Conservation (phyloP, 2,329 filamentous ascomycete genomes). For the Colletotrichum sublineola region DNA sequence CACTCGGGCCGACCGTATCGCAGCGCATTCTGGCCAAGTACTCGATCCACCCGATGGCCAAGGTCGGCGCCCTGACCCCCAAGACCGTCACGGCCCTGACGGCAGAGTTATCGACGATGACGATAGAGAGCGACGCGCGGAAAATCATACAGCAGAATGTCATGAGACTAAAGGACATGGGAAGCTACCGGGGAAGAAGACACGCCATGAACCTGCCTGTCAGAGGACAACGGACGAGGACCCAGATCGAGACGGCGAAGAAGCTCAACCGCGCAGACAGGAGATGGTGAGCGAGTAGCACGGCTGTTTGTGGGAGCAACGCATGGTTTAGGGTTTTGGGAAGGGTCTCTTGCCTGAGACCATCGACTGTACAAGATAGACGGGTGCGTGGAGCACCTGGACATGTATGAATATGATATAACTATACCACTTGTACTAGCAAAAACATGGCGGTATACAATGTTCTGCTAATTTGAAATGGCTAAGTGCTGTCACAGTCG, state of each 20-base stretch:
- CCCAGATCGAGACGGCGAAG: slow-evolving; percentile 73
- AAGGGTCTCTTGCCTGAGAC: slow-evolving; percentile 9
- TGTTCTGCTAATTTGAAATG: neutral
- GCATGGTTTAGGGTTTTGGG: slow-evolving; percentile 13
- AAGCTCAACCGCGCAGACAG: slow-evolving; percentile 73
- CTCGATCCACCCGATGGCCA: slow-evolving; percentile 86
- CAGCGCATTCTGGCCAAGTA: slow-evolving; percentile 87
- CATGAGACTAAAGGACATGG: slow-evolving; percentile 87
- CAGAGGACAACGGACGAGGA: slow-evolving; percentile 89
- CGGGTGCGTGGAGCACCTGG: slow-evolving; percentile 12
- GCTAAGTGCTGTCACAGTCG: neutral
- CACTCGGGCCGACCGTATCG: slow-evolving; percentile 79
- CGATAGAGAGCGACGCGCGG: slow-evolving; percentile 89
- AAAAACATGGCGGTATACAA: neutral
- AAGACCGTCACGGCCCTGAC: slow-evolving; percentile 86
- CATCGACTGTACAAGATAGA: slow-evolving; percentile 47
- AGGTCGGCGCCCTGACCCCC: slow-evolving; percentile 79
- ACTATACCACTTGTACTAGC: slow-evolving; percentile 35
- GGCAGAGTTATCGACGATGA: slow-evolving; percentile 89
- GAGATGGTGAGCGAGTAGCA: slow-evolving; percentile 49
- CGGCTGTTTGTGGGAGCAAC: neutral
- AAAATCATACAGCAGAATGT: slow-evolving; percentile 88
- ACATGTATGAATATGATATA: slow-evolving; percentile 40
- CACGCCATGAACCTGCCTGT: slow-evolving; percentile 95
- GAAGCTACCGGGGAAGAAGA: slow-evolving; percentile 86